Percentiles rank a stretch among this genome's conserved stretches.
These are phyloP conservation scores for Trichaptum fuscoviolaceum DNA, from an alignment of 768 basidiomycete species.

Conservation along the genomic window DNA sequence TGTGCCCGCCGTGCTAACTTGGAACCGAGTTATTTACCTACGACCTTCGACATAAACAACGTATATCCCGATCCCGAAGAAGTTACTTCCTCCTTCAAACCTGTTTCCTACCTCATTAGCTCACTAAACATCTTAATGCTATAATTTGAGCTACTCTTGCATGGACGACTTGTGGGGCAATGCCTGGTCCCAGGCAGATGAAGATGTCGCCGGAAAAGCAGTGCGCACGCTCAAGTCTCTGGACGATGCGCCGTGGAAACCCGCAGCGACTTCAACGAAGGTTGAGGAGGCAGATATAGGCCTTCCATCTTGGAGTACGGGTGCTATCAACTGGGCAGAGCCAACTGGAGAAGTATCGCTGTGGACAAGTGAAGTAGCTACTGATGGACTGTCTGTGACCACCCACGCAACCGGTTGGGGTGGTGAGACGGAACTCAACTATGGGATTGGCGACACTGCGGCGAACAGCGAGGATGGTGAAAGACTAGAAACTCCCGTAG, in stretches of 20 bases:
- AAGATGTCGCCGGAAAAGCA: conserved; percentile 20
- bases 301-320: conserved; percentile 52
- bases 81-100: background rate
- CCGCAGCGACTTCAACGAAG: background rate
- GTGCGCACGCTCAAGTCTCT: background rate
- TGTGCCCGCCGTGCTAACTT: background rate
- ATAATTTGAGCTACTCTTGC: background rate
- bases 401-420: background rate
- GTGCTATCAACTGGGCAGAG: conserved; percentile 42
- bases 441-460: background rate
- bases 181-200: conserved; percentile 51
- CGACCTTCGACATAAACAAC: background rate
- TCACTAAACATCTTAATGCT: background rate
- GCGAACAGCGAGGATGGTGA: background rate
- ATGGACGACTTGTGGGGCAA: conserved; percentile 82
- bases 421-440: background rate
- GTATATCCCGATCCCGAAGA: background rate
- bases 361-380: background rate
- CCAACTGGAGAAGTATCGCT: conserved; percentile 24
- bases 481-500: background rate
- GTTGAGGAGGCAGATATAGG: conserved; percentile 48
- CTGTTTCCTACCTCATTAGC: background rate
- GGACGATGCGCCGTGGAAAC: background rate
- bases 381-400: background rate
- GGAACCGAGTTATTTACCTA: background rate